Evolutionary conservation across 352 stramenopile genomes (phyloP), one percentile per base, ranked within the genome.

Genomic region (Globisporangium cylindrosporum): DNA sequence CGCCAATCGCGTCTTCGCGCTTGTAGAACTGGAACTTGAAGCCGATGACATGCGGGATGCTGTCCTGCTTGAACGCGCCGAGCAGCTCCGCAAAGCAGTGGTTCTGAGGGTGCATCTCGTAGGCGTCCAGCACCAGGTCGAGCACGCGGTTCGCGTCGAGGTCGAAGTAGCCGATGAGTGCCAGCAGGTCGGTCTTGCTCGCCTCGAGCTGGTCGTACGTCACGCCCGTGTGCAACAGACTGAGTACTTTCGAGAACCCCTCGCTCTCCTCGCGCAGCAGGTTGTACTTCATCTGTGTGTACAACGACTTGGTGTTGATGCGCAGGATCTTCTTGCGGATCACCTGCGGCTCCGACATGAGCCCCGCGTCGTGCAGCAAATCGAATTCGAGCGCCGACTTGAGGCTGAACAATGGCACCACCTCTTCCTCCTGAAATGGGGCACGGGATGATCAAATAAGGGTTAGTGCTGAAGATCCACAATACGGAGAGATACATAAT

Each of bases 261-360:
- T 99, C 97, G 38, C 90, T 98, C 79, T 99, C 96, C 75, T 99
- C 97, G 18, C 89, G 89, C 29, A 98, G 79, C 43, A 99, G 73
- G 73, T 99, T 99, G 74, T 98, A 99, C 77, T 98, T 98, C 76
- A 95, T 86, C 75, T 99, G 97, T 36, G 90, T 92, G 72, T 99
- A 99, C 65, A 93, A 76, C 32, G 80, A 93, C 72, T 93, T 93
- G 51, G 88, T 95, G 69, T 95, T 95, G 63, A 93, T 90, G 22
- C 88, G 86, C 24, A 95, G 73, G 73, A 92, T 76, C 66, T 93
- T 94, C 70, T 88, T 91, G 15, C 62, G 71, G 70, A 93, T 75
- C n/a, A 79, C 55, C 8, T 73, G 68, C 9, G 84, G 84, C 34
- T 92, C 74, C 0, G 67, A 69, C 34, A 79, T 67, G 43, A 95